Evolutionary conservation across 2,329 filamentous ascomycete genomes (phyloP).

Genomic region (Tolypocladium tropicale): DNA sequence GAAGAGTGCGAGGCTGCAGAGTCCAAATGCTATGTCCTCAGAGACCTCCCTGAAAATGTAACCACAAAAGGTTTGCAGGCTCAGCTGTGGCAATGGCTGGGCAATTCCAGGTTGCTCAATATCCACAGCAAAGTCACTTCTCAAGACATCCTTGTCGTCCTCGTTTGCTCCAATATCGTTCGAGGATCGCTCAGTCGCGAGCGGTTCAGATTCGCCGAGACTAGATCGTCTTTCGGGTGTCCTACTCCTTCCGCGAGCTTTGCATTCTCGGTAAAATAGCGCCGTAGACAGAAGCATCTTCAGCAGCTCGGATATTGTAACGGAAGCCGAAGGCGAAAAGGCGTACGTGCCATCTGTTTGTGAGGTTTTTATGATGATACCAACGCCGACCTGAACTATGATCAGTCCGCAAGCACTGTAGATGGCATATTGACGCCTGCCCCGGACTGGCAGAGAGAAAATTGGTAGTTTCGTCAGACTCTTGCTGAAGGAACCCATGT

Average conservation of each 20-base stretch:
- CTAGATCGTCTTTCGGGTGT: not conserved
- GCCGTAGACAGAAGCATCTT: not conserved
- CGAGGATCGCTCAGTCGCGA: not conserved
- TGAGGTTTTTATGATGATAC: not conserved
- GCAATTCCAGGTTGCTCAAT: not conserved
- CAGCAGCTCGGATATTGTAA: not conserved
- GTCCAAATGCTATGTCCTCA: not conserved
- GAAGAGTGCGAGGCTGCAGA: not conserved
- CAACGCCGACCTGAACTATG: not conserved
- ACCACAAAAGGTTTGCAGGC: not conserved
- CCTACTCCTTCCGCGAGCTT: not conserved
- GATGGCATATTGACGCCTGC: not conserved
- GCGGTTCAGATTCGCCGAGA: not conserved
- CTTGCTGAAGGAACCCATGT: not conserved
- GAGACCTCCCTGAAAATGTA: not conserved
- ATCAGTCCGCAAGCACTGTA: not conserved
- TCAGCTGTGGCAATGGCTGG: not conserved
- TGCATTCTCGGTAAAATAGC: not conserved
- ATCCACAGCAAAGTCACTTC: not conserved
- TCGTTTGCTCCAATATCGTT: not conserved
- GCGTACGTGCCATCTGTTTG: not conserved
- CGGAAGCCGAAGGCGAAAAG: not conserved
- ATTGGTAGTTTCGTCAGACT: not conserved
- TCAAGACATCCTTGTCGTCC: not conserved
- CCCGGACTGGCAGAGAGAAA: not conserved